These are phyloP conservation scores for Lindgomyces ingoldianus DNA, from an alignment of 495 filamentous ascomycete species.

Conservation along the genomic window DNA sequence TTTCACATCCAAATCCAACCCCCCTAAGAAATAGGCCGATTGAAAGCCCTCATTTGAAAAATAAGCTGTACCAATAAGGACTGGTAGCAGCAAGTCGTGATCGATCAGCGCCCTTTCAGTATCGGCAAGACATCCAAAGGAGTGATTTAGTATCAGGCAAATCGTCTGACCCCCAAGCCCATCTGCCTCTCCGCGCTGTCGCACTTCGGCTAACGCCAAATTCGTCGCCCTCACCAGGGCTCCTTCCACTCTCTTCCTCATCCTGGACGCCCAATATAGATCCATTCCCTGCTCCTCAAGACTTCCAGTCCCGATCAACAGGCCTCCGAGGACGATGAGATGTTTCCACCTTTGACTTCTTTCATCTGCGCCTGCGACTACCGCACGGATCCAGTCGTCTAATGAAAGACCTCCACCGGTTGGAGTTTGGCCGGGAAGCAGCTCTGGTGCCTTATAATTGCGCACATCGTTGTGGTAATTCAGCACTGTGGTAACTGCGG, in stretches of 20 bases:
- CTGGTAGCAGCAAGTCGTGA: conserved; percentile 73
- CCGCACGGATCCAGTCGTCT: conserved; percentile 81
- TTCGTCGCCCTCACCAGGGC: conserved; percentile 80
- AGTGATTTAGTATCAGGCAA: conserved; percentile 73
- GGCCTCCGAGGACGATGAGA: conserved; percentile 73
- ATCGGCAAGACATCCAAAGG: conserved; percentile 73
- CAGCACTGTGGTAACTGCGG: conserved; percentile 57
- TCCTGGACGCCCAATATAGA: conserved; percentile 36
- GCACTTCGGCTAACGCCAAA: conserved; percentile 58
- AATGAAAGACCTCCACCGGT: conserved; percentile 33
- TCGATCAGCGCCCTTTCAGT: conserved; percentile 58
- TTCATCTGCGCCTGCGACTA: conserved; percentile 82
- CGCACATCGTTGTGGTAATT: conserved; percentile 50
- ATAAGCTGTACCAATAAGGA: conserved; percentile 67
- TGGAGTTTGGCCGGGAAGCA: conserved; percentile 48
- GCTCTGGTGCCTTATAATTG: conserved; percentile 43
- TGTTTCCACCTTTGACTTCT: conserved; percentile 87
- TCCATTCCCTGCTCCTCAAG: conserved; percentile 53
- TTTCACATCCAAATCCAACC: conserved; percentile 75
- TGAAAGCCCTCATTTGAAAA: conserved; percentile 74
- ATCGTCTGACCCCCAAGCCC: conserved; percentile 61
- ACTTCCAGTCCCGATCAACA: conserved; percentile 78
- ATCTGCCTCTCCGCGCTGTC: conserved; percentile 54
- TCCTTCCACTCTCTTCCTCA: conserved; percentile 71
- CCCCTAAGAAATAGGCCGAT: conserved; percentile 76